These are phyloP conservation scores for Cyberlindnera mississippiensis DNA, from an alignment of 805 yeast species.

Conservation along the genomic window DNA sequence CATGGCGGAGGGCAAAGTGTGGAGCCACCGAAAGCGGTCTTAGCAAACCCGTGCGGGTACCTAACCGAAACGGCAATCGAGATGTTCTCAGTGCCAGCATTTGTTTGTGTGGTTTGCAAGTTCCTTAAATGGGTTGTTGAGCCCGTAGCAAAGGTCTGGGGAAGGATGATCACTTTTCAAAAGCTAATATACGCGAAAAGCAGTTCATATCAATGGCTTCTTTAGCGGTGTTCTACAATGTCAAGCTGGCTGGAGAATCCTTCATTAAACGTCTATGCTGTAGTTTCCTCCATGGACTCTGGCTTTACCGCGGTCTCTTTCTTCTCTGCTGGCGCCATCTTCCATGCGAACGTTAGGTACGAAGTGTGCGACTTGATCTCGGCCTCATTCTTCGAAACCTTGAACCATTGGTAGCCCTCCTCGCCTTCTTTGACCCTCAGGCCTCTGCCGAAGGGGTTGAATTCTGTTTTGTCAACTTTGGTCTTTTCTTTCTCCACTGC, in stretches of 20 bases:
- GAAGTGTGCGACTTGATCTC: constrained; percentile 94
- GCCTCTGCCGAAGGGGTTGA: constrained; percentile 93
- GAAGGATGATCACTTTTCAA: no score
- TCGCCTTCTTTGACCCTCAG: constrained; percentile 85
- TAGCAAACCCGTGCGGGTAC: no score
- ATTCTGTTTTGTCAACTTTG: constrained; percentile 46
- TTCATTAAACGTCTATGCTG: background rate
- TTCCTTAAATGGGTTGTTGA: no score
- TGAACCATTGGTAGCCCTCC: constrained; percentile 68
- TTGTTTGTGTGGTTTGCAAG: no score
- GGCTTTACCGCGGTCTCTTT: background rate
- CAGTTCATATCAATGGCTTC: no score
- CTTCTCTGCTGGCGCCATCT: constrained; percentile 19
- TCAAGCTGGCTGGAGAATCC: no score
- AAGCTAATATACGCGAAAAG: no score
- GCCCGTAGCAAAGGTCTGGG: no score
- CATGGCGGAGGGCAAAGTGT: background rate
- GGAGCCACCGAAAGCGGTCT: no score
- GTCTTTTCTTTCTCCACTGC: constrained; percentile 24
- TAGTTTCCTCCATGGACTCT: background rate
- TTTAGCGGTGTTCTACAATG: no score
- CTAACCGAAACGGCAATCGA: no score
- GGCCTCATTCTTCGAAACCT: constrained; percentile 77
- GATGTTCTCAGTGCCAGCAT: no score
- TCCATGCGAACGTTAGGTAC: constrained; percentile 83